phyloP scores from a whole-genome alignment of 2,329 filamentous ascomycete species.

The Drechslerella coelobrocha region DNA sequence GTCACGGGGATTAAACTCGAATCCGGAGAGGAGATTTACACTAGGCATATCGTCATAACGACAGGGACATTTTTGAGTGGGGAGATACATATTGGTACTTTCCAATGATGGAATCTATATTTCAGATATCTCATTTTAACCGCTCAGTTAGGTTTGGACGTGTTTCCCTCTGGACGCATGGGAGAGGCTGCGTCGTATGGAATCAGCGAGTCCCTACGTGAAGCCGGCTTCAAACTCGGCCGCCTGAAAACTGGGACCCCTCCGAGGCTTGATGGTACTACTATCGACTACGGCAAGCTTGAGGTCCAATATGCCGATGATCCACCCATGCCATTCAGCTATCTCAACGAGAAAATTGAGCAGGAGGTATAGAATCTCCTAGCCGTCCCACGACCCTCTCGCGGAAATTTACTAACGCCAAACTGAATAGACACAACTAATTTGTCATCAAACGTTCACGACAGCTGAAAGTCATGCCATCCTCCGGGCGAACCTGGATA shows the following conservation, averaged over 20 bases:
- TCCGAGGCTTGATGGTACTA: conserved; percentile 79
- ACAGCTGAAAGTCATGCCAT: conserved; percentile 82
- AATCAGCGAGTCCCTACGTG: conserved; percentile 84
- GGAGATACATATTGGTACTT: conserved; percentile 80
- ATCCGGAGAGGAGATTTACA: conserved; percentile 81
- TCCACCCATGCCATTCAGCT: conserved; percentile 88
- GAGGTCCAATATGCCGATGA: conserved; percentile 81
- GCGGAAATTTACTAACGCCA: not conserved
- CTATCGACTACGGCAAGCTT: conserved; percentile 78
- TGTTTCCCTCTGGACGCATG: conserved; percentile 85
- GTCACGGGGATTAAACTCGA: conserved; percentile 87
- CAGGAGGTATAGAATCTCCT: conserved; percentile 65
- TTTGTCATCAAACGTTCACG: conserved; percentile 87
- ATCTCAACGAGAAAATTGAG: conserved; percentile 77
- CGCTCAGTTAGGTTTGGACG: conserved; percentile 69
- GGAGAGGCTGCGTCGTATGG: conserved; percentile 93
- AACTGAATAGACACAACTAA: conserved; percentile 68
- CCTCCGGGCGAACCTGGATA: conserved; percentile 86
- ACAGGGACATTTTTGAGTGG: conserved; percentile 95
- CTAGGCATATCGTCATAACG: conserved; percentile 86
- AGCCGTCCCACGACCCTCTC: not conserved
- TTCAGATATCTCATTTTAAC: conserved; percentile 11
- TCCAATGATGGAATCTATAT: not conserved
- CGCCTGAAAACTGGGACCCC: conserved; percentile 95
- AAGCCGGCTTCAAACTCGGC: conserved; percentile 87